Base-by-base conservation (phyloP, 257 asterid species). In the Leonotis leonurus region DNA sequence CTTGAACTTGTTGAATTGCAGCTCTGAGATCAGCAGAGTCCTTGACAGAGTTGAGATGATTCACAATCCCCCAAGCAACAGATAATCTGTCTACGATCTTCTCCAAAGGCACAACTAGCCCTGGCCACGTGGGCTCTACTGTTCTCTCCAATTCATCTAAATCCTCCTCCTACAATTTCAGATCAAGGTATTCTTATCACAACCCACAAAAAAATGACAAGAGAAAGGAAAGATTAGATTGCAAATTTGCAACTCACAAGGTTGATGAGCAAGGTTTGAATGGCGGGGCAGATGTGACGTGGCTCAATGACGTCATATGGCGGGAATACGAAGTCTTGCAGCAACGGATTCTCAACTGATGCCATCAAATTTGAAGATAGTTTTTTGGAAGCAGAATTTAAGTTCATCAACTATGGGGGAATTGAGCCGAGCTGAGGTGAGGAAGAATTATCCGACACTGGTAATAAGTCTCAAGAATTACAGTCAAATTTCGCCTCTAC, bases 71-170 rank as follows among this genome's bases (percentile, higher is more conserved):
- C 96, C 95, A 83, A 58, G 77, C 96, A 46, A 81, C 80, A 14
- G 80, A 65, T 78, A 88, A 71, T 60, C 81, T 69, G 60, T 88
- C 95, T 3, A 30, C 29, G 18, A 88, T 78, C 81, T 76, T 88
- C 83, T 88, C 96, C 79, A 88, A 40, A 7, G 96, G 96, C 71
- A 81, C 86, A 70, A 81, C 95, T 72, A 85, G 68, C 65, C 81
- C 75, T 26, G 83, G 68, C 95, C 96, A 88, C 17, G 85, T 75
- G 18, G 95, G 84, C 73, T 82, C 88, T 59, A 82, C 83, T 2
- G 80, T 80, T 18, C 60, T 76, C 74, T 89, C 94, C 83, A 88
- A 64, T 69, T 74, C 83, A 52, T 67, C 81, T 78, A 88, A 73
- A 14, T 88, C 85, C 36, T 61, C 73, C 16, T 78, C 94, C 96